These are phyloP conservation scores for Chamaecyparis obtusa DNA, from an alignment of 75 land plant species.

Conservation along the genomic window DNA sequence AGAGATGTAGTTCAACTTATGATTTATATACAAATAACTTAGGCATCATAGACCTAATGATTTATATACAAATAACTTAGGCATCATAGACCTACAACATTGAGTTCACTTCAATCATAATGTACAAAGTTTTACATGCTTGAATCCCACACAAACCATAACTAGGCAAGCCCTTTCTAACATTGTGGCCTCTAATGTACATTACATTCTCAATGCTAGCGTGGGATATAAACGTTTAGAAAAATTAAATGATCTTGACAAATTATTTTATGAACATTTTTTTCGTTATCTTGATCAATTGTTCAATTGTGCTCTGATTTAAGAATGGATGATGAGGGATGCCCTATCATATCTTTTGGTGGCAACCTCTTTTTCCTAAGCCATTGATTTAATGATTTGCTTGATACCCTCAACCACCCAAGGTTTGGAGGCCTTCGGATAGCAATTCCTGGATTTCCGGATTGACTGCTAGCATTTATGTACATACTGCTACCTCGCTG, in stretches of 20 bases:
- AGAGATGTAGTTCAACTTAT: neutral
- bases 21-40: neutral
- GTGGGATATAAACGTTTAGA: neutral
- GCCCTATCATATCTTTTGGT: neutral
- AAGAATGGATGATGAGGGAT: neutral
- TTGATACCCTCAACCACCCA: slow-evolving; percentile 54
- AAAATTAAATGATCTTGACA: neutral
- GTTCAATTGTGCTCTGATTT: neutral
- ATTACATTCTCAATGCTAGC: neutral
- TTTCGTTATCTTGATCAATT: neutral
- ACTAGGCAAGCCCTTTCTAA: neutral
- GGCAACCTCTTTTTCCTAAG: slow-evolving; percentile 31
- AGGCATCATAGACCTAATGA: neutral
- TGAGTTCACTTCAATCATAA: neutral
- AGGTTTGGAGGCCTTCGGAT: slow-evolving; percentile 53
- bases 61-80: neutral
- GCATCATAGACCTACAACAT: neutral
- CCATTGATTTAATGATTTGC: slow-evolving; percentile 60
- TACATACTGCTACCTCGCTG: neutral
- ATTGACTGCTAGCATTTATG: slow-evolving; percentile 5
- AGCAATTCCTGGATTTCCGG: slow-evolving; percentile 4
- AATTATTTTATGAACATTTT: neutral
- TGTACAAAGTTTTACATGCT: neutral
- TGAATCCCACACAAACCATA: neutral
- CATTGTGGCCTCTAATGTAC: neutral